Percentiles rank a stretch among this genome's conserved stretches.
Conservation (phyloP, 1,284 basidiomycete genomes). For the Singerocomus rubriflavus region DNA sequence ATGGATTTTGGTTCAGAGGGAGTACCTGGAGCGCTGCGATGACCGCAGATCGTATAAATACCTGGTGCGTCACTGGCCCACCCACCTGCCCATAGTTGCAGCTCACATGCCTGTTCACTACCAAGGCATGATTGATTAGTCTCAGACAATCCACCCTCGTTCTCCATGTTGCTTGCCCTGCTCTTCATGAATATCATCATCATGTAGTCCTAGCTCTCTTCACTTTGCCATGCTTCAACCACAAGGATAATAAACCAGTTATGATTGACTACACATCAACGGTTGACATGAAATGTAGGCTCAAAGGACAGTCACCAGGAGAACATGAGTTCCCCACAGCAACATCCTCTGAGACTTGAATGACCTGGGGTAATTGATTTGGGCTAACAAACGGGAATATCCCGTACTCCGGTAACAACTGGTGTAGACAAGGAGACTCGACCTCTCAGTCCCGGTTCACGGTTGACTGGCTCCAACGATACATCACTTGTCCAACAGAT, state of each 20-base stretch:
- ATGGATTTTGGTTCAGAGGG: slow-evolving; percentile 48
- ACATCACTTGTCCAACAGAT: slow-evolving; percentile 10
- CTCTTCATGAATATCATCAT: not conserved
- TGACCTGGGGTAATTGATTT: slow-evolving; percentile 39
- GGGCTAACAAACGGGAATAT: slow-evolving; percentile 26
- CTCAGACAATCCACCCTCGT: not conserved
- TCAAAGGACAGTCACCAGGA: slow-evolving; percentile 14
- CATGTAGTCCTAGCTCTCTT: slow-evolving; percentile 3
- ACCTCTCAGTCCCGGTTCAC: slow-evolving; percentile 3
- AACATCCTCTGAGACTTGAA: slow-evolving; percentile 24
- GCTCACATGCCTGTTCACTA: not conserved
- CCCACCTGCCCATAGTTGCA: not conserved
- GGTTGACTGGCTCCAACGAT: not conserved
- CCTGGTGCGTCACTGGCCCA: slow-evolving; percentile 40
- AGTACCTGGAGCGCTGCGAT: slow-evolving; percentile 76
- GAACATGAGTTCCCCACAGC: slow-evolving; percentile 3
- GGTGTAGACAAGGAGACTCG: slow-evolving; percentile 10
- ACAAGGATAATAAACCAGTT: not conserved
- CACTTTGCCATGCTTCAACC: not conserved
- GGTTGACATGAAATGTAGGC: slow-evolving; percentile 36
- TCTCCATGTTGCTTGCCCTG: not conserved
- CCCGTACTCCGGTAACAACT: slow-evolving; percentile 26
- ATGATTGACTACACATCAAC: slow-evolving; percentile 31
- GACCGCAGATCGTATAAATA: slow-evolving; percentile 84
- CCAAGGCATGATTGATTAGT: slow-evolving; percentile 29